Percentiles rank a stretch among this genome's conserved stretches.
These are phyloP conservation scores for Mucor circinelloides DNA, from an alignment of 371 early-diverging fungal genomes.

Conservation along the genomic window DNA sequence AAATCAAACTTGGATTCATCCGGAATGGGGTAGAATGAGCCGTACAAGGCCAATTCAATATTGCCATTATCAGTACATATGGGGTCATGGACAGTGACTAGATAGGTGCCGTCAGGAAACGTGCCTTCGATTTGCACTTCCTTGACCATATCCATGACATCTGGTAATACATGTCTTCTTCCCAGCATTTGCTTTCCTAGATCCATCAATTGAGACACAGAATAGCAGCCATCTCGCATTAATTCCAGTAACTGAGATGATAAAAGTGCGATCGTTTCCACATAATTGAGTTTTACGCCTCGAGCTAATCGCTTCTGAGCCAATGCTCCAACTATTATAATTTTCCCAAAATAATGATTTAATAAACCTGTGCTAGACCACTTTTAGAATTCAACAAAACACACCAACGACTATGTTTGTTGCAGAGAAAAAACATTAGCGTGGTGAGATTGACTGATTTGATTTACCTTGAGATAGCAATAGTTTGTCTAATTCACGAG, in stretches of 20 bases:
- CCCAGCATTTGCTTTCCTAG: slow-evolving; percentile 88
- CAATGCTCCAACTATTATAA: slow-evolving; percentile 67
- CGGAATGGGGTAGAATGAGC: slow-evolving; percentile 82
- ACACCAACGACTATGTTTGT: background rate
- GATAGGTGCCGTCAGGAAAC: slow-evolving; percentile 89
- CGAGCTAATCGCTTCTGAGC: slow-evolving; percentile 91
- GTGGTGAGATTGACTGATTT: background rate
- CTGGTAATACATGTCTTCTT: slow-evolving; percentile 78
- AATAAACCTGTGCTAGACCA: background rate
- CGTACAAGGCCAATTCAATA: slow-evolving; percentile 81
- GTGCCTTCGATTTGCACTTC: slow-evolving; percentile 92
- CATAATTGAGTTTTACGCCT: slow-evolving; percentile 84
- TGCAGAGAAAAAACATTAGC: background rate
- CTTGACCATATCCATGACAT: slow-evolving; percentile 68
- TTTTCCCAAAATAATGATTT: slow-evolving; percentile 1
- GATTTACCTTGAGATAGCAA: slow-evolving; percentile 65
- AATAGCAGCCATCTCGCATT: slow-evolving; percentile 84
- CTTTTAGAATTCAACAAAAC: background rate
- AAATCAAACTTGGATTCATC: slow-evolving; percentile 58
- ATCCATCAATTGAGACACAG: slow-evolving; percentile 88
- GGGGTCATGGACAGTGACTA: slow-evolving; percentile 90
- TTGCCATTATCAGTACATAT: slow-evolving; percentile 83
- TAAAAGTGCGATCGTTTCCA: slow-evolving; percentile 87
- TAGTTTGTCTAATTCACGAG: slow-evolving; percentile 92
- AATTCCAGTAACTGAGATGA: slow-evolving; percentile 85